phyloP scores from a whole-genome alignment of 2,329 filamentous ascomycete species.

The Bipolaris victoriae region DNA sequence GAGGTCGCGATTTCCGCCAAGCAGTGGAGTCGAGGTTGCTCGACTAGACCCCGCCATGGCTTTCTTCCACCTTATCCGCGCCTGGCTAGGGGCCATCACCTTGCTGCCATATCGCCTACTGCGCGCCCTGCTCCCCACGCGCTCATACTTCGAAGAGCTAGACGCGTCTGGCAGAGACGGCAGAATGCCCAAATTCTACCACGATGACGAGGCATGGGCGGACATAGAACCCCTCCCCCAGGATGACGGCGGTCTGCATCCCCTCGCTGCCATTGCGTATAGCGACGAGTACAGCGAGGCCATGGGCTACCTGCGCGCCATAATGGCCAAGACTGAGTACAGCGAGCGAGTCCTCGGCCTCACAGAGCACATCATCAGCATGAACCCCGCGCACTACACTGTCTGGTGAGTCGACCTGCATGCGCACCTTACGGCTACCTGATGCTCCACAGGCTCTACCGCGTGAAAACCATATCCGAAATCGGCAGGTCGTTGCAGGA shows the following conservation, averaged over 20 bases:
- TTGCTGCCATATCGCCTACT: constrained; percentile 21
- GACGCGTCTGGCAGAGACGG: constrained; percentile 9
- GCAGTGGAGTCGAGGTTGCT: constrained; percentile 13
- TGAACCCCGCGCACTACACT: constrained; percentile 98
- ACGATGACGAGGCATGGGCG: constrained; percentile 77
- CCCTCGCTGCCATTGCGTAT: constrained; percentile 92
- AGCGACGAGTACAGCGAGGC: constrained; percentile 88
- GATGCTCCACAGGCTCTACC: constrained; percentile 70
- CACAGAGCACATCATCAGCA: constrained; percentile 85
- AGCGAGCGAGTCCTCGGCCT: constrained; percentile 78
- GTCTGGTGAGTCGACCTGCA: constrained; percentile 69
- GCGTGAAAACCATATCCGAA: constrained; percentile 76
- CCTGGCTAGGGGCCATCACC: constrained; percentile 20
- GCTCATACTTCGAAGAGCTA: background rate
- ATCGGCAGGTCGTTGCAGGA: constrained; percentile 68
- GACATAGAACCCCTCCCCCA: constrained; percentile 83
- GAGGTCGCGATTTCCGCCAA: constrained; percentile 22
- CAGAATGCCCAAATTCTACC: constrained; percentile 55
- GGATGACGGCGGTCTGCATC: constrained; percentile 74
- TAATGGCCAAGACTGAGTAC: constrained; percentile 89
- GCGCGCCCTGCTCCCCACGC: constrained; percentile 9
- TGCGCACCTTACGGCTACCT: constrained; percentile 10
- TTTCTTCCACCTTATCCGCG: constrained; percentile 23
- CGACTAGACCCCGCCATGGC: constrained; percentile 23
- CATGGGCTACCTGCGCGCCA: constrained; percentile 88